Conservation (phyloP, 768 basidiomycete genomes). For the Russula earlei region DNA sequence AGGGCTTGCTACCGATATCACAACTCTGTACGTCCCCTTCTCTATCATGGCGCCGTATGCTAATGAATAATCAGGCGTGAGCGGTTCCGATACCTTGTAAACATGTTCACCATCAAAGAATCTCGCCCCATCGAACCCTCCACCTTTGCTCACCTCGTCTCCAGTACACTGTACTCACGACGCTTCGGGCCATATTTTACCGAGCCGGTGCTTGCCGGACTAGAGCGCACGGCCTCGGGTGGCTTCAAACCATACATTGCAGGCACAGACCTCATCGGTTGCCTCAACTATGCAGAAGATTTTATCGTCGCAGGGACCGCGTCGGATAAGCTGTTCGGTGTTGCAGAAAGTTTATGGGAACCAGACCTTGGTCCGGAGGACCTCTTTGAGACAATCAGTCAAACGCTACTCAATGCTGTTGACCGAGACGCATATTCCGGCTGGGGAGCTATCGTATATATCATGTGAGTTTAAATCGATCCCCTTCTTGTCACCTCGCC, state of each 20-base stretch:
- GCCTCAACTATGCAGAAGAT: conserved; percentile 90
- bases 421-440: conserved; percentile 96
- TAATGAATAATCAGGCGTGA: conserved; percentile 50
- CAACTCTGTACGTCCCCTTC: conserved; percentile 59
- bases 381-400: conserved; percentile 96
- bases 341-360: conserved; percentile 98
- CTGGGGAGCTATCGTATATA: conserved; percentile 92
- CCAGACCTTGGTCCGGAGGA: conserved; percentile 94
- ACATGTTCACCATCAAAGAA: conserved; percentile 99
- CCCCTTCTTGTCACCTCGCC: background rate
- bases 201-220: conserved; percentile 92
- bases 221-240: conserved; percentile 64
- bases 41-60: background rate
- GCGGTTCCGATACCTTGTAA: conserved; percentile 85
- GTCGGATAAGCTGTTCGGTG: conserved; percentile 86
- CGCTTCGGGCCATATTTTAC: conserved; percentile 96
- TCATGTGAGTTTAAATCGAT: conserved; percentile 58
- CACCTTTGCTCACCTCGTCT: conserved; percentile 92
- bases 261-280: conserved; percentile 88
- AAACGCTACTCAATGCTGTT: conserved; percentile 88
- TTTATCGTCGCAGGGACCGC: conserved; percentile 96
- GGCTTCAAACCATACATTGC: conserved; percentile 87
- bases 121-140: conserved; percentile 94
- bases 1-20: conserved; percentile 88
- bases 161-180: conserved; percentile 90